These are phyloP conservation scores for Lodderomyces metapsilosis DNA, from an alignment of 1,139 yeast genomes.

Conservation along the genomic window DNA sequence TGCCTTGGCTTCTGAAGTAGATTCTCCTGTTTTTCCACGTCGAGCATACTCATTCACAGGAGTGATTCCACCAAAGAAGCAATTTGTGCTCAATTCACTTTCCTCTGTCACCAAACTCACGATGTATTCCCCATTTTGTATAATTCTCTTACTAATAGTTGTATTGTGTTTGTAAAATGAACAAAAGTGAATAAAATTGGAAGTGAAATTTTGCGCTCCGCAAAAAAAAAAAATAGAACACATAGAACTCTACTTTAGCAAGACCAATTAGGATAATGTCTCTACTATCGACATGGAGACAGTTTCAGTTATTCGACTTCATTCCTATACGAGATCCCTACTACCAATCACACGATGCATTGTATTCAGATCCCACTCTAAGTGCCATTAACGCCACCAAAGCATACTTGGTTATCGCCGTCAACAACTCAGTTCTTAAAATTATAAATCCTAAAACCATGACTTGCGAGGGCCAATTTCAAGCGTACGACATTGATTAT, in stretches of 20 bases:
- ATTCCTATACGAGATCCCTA: conserved; percentile 84
- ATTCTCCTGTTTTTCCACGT: neutral
- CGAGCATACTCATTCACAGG: conserved; percentile 11
- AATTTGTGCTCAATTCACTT: neutral
- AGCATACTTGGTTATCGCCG: conserved; percentile 58
- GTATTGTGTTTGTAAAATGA: neutral
- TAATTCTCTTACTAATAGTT: neutral
- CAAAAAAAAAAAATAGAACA: neutral
- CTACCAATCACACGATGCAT: conserved; percentile 56
- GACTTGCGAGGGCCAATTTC: conserved; percentile 46
- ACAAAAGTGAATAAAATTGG: neutral
- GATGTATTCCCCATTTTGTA: neutral
- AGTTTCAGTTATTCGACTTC: conserved; percentile 82
- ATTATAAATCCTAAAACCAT: conserved; percentile 35
- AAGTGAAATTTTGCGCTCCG: neutral
- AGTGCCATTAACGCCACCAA: conserved; percentile 59
- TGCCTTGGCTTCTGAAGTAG: neutral
- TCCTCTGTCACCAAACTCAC: neutral
- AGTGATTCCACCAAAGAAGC: conserved; percentile 11
- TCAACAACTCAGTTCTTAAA: conserved; percentile 53
- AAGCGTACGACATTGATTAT: conserved; percentile 66
- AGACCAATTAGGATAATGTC: conserved; percentile 15
- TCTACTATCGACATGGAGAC: conserved; percentile 63
- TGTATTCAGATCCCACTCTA: conserved; percentile 78
- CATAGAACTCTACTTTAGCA: no score